Conservation (phyloP, 2,329 filamentous ascomycete species). For the Pseudogymnoascus sp. region DNA sequence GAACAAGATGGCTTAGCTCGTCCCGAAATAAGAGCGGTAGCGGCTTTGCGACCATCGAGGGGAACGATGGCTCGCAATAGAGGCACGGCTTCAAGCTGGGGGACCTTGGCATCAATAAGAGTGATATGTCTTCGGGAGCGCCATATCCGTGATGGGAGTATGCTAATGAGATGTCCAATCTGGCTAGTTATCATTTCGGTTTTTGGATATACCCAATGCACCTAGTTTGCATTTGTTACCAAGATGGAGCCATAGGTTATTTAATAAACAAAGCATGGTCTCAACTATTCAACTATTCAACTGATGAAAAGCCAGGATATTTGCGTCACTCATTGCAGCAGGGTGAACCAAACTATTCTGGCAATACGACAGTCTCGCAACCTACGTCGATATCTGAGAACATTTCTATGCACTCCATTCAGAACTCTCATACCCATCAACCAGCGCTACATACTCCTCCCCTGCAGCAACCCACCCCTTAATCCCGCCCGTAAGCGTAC, state of each 20-base stretch:
- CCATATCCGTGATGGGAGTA: too few species aligned
- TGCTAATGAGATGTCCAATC: too few species aligned
- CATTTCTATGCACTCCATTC: conserved; percentile 11
- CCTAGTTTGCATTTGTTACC: too few species aligned
- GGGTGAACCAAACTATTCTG: neutral
- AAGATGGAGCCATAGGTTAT: too few species aligned
- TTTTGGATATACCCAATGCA: too few species aligned
- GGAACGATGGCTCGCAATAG: neutral
- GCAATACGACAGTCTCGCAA: neutral
- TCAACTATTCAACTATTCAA: neutral
- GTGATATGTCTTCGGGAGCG: neutral
- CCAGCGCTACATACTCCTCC: conserved; percentile 26
- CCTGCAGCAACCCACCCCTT: conserved; percentile 31
- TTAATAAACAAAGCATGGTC: too few species aligned
- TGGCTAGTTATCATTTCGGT: too few species aligned
- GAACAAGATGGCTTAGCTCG: neutral
- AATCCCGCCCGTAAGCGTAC: conserved; percentile 30
- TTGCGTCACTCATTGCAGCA: neutral
- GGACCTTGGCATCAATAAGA: neutral
- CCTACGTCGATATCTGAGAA: neutral
- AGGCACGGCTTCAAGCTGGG: neutral
- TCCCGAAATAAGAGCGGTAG: neutral
- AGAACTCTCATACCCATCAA: conserved; percentile 29
- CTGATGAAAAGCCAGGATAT: neutral
- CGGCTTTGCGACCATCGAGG: neutral